These are phyloP conservation scores for Verruconis gallopava DNA, from an alignment of 2,329 filamentous ascomycete species.

Conservation along the genomic window DNA sequence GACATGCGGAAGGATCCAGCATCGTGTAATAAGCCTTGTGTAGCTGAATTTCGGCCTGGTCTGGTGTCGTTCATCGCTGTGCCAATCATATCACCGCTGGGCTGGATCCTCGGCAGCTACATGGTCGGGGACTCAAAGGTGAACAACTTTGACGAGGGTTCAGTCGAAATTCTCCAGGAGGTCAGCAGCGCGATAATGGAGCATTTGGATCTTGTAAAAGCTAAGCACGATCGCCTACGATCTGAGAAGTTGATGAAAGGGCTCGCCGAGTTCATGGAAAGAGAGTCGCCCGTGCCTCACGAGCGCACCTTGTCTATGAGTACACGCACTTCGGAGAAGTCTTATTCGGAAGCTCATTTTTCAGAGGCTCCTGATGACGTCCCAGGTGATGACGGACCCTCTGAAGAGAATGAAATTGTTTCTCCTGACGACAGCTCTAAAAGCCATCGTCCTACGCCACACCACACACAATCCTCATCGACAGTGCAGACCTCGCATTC, in stretches of 20 bases:
- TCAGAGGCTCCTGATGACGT: background rate
- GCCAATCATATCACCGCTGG: conserved; percentile 20
- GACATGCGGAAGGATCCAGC: conserved; percentile 18
- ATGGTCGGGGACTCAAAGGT: conserved; percentile 22
- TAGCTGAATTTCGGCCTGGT: conserved; percentile 17
- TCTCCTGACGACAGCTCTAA: background rate
- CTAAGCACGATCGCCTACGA: conserved; percentile 11
- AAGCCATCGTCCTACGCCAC: background rate
- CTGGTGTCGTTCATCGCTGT: conserved; percentile 23
- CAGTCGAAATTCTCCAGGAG: conserved; percentile 12
- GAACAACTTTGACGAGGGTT: conserved; percentile 12
- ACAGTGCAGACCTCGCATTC: background rate
- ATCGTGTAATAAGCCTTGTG: conserved; percentile 19
- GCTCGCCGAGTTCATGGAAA: conserved; percentile 13
- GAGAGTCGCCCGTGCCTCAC: background rate
- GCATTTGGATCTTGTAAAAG: conserved; percentile 13
- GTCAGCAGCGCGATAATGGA: conserved; percentile 12
- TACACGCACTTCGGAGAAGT: background rate
- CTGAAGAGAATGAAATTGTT: background rate
- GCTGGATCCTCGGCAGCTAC: conserved; percentile 21
- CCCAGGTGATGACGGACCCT: background rate
- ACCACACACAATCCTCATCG: background rate
- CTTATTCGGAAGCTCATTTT: background rate
- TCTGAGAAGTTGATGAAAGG: conserved; percentile 13
- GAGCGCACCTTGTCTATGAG: background rate